These are phyloP conservation scores for Verticillium klebahnii DNA, from an alignment of 2,329 filamentous ascomycete species.

Conservation along the genomic window DNA sequence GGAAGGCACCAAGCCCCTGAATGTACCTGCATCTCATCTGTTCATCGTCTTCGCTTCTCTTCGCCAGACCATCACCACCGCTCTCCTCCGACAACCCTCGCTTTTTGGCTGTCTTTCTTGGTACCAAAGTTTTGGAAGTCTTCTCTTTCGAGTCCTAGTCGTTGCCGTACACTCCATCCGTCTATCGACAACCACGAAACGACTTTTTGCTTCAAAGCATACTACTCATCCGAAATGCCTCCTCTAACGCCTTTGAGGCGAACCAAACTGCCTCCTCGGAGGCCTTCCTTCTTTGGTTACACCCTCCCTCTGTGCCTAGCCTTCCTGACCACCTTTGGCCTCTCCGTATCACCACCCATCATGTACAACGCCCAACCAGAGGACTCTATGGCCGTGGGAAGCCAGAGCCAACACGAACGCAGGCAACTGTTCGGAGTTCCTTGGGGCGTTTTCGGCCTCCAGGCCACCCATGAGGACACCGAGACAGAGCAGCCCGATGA, in stretches of 20 bases:
- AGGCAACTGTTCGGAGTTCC: conserved; percentile 7
- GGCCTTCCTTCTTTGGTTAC: background rate
- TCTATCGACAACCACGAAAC: background rate
- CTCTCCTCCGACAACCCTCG: conserved; percentile 5
- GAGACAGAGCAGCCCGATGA: background rate
- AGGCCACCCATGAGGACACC: background rate
- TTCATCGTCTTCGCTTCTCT: background rate
- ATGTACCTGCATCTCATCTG: background rate
- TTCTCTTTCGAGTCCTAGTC: conserved; percentile 2
- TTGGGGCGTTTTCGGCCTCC: conserved; percentile 6
- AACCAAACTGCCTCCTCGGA: background rate
- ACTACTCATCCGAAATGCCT: background rate
- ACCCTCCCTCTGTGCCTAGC: background rate
- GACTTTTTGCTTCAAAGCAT: background rate
- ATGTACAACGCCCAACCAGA: background rate
- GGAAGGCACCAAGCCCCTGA: no score
- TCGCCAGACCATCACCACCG: conserved; percentile 3
- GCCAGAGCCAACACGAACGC: background rate
- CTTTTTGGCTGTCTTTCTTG: conserved; percentile 13
- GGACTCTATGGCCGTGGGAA: background rate
- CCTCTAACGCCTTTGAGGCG: background rate
- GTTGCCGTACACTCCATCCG: conserved; percentile 2
- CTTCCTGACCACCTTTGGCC: background rate
- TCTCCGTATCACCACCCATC: background rate
- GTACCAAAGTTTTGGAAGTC: conserved; percentile 8